A percentile compares a stretch with the other conserved stretches of the same genome.
These are phyloP conservation scores for Taphrina betulina DNA, from an alignment of 1,139 yeast genomes.

Conservation along the genomic window DNA sequence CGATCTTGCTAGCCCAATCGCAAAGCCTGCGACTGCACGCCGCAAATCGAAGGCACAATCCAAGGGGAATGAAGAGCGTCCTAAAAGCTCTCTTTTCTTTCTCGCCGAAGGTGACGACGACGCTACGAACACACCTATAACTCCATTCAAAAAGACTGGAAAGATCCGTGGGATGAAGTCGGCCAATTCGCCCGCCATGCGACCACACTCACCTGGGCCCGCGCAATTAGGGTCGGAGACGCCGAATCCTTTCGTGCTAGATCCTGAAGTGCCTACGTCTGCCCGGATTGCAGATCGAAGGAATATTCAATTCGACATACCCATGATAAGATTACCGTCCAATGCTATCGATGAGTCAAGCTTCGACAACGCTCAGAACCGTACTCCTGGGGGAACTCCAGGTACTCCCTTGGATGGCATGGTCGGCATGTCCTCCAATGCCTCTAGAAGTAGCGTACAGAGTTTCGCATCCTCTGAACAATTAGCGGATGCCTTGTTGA, in stretches of 20 bases:
- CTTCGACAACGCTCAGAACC: background rate
- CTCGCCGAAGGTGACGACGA: constrained; percentile 21
- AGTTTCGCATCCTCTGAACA: background rate
- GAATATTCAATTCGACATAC: constrained; percentile 1
- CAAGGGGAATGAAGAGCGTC: background rate
- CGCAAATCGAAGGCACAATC: background rate
- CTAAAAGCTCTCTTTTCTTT: constrained; percentile 11
- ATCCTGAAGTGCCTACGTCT: background rate
- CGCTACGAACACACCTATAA: constrained; percentile 4
- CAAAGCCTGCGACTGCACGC: background rate
- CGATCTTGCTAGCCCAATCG: background rate
- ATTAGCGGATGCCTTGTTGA: background rate
- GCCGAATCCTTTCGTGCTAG: constrained; percentile 1
- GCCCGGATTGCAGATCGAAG: constrained; percentile 14
- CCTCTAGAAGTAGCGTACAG: background rate
- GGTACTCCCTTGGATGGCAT: constrained; percentile 14
- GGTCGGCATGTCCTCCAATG: background rate
- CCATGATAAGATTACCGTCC: constrained; percentile 11
- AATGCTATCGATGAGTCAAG: background rate
- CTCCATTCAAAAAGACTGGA: constrained; percentile 31
- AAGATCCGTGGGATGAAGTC: constrained; percentile 4
- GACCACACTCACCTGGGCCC: background rate
- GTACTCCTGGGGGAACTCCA: constrained; percentile 1
- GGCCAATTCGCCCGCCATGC: constrained; percentile 1
- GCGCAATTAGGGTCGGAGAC: background rate